Evolutionary conservation across 2,329 filamentous ascomycete species (phyloP).

Genomic region (Juglanconis sp.): DNA sequence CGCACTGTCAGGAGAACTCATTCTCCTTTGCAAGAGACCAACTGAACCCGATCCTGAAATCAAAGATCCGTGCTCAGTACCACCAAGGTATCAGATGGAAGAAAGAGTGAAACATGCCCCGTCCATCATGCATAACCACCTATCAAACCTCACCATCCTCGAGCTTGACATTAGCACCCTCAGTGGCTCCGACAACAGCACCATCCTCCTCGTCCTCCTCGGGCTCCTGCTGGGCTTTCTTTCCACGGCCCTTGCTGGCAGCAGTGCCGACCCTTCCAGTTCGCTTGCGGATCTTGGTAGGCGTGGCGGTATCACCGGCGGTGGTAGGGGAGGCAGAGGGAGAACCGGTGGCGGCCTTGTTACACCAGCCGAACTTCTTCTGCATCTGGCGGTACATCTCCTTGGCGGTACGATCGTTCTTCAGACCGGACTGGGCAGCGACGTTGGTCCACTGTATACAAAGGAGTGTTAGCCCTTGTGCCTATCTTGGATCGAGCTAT

Average conservation of each 20-base stretch:
- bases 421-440: slow-evolving; percentile 5
- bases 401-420: slow-evolving; percentile 17
- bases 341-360: neutral
- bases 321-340: neutral
- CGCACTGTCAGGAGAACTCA: too few species aligned
- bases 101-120: neutral
- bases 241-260: slow-evolving; percentile 2
- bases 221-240: neutral
- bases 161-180: neutral
- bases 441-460: slow-evolving; percentile 19
- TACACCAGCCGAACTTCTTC: slow-evolving; percentile 12
- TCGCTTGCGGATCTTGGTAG: slow-evolving; percentile 14
- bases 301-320: neutral
- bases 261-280: slow-evolving; percentile 10
- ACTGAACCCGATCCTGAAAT: too few species aligned
- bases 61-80: neutral
- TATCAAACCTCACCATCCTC: neutral
- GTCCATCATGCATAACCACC: too few species aligned
- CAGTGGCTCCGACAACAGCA: neutral
- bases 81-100: neutral
- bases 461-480: neutral
- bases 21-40: too few species aligned
- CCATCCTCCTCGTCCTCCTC: neutral
- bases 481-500: too few species aligned
- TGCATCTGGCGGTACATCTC: slow-evolving; percentile 19